These are phyloP conservation scores for Ogataea pignaliae DNA, from an alignment of 805 yeast genomes.

Conservation along the genomic window DNA sequence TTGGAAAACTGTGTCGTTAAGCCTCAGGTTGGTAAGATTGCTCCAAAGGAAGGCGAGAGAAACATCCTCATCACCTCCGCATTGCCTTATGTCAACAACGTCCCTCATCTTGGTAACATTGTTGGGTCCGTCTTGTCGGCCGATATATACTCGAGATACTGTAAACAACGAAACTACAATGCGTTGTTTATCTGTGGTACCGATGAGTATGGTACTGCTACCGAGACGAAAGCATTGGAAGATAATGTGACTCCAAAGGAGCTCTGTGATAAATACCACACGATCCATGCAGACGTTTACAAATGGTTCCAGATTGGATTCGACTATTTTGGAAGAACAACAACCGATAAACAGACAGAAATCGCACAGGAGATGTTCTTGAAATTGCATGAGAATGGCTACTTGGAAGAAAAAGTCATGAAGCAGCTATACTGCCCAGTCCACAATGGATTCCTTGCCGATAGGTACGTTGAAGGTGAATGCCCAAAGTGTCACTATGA, in stretches of 20 bases:
- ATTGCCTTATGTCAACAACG: slow-evolving; percentile 95
- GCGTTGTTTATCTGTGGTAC: slow-evolving; percentile 91
- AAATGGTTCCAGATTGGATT: slow-evolving; percentile 96
- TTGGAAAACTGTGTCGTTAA: slow-evolving; percentile 13
- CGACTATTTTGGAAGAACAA: slow-evolving; percentile 94
- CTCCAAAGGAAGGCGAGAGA: slow-evolving; percentile 68
- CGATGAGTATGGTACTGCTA: slow-evolving; percentile 99
- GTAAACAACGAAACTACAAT: slow-evolving; percentile 84
- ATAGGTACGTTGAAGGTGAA: slow-evolving; percentile 93
- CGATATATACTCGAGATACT: slow-evolving; percentile 87
- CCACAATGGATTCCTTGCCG: slow-evolving; percentile 91
- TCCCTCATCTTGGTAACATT: slow-evolving; percentile 97
- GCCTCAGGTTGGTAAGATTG: slow-evolving; percentile 33
- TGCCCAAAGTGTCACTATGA: slow-evolving; percentile 94
- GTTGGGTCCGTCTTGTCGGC: slow-evolving; percentile 94
- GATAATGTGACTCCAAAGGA: slow-evolving; percentile 86
- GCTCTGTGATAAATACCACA: slow-evolving; percentile 86
- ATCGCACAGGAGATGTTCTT: slow-evolving; percentile 92
- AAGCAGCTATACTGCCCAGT: slow-evolving; percentile 88
- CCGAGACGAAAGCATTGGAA: slow-evolving; percentile 96
- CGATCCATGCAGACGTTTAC: slow-evolving; percentile 82
- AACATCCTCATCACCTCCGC: slow-evolving; percentile 93
- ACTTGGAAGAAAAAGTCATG: slow-evolving; percentile 79
- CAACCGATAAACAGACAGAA: slow-evolving; percentile 86
- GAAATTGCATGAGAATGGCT: slow-evolving; percentile 71